These are phyloP conservation scores for Ciborinia camelliae DNA, from an alignment of 2,329 filamentous ascomycete genomes.

Conservation along the genomic window DNA sequence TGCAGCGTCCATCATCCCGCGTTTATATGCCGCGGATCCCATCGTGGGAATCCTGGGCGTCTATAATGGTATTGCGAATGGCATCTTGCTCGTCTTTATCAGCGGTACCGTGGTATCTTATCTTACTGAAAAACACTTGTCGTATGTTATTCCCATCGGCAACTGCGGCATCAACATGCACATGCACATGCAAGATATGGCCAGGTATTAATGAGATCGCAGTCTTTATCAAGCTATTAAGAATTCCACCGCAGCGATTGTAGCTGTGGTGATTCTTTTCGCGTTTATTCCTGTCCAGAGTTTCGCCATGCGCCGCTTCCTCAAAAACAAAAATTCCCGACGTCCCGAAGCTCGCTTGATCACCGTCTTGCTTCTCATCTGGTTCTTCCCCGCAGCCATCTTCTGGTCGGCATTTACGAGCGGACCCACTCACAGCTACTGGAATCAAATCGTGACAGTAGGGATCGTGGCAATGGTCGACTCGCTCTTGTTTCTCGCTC, in stretches of 20 bases:
- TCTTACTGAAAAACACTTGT: neutral
- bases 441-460: conserved; percentile 42
- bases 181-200: neutral
- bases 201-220: neutral
- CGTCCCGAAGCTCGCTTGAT: conserved; percentile 44
- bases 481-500: conserved; percentile 31
- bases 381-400: conserved; percentile 42
- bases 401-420: conserved; percentile 45
- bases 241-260: conserved; percentile 44
- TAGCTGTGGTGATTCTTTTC: conserved; percentile 42
- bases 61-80: neutral
- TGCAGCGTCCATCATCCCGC: neutral
- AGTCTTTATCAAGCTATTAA: neutral
- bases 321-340: conserved; percentile 37
- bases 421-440: conserved; percentile 41
- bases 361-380: conserved; percentile 42
- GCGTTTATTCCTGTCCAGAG: conserved; percentile 43
- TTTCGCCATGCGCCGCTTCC: conserved; percentile 41
- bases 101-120: neutral
- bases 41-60: neutral
- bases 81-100: neutral
- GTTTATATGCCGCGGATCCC: neutral
- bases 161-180: no score
- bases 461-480: conserved; percentile 42
- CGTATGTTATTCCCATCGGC: neutral